These are phyloP conservation scores for Chytriomyces hyalinus DNA, from an alignment of 192 early-diverging fungal species.

Conservation along the genomic window DNA sequence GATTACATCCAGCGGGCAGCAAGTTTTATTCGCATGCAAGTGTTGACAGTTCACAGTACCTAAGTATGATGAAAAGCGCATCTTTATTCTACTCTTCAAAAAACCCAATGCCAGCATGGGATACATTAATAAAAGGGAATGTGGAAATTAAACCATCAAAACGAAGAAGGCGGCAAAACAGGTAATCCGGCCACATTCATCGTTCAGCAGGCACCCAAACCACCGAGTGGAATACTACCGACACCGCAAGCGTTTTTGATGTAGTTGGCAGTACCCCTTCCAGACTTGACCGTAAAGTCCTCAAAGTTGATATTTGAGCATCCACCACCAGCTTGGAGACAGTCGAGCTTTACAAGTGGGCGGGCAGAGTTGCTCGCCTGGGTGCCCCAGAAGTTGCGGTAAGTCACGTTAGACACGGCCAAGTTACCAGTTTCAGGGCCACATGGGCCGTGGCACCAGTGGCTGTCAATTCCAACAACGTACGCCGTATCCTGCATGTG, in stretches of 20 bases:
- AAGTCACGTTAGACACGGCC: conserved; percentile 12
- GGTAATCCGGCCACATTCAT: too few species aligned
- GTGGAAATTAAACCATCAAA: too few species aligned
- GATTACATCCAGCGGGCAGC: too few species aligned
- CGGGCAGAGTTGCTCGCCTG: conserved; percentile 12
- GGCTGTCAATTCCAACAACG: conserved; percentile 15
- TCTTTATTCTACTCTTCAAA: too few species aligned
- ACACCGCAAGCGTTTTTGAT: neutral
- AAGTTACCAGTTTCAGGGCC: conserved; percentile 16
- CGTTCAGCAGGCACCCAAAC: too few species aligned
- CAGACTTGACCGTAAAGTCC: neutral
- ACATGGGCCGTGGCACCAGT: conserved; percentile 34
- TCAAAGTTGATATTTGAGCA: conserved; percentile 3
- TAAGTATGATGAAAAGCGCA: too few species aligned
- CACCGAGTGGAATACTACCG: neutral
- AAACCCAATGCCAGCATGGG: too few species aligned
- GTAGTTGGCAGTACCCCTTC: neutral
- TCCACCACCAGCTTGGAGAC: neutral
- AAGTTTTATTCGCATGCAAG: too few species aligned
- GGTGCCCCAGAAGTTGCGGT: conserved; percentile 28
- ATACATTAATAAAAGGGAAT: too few species aligned
- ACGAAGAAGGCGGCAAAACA: too few species aligned
- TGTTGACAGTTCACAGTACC: too few species aligned
- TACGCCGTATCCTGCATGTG: conserved; percentile 18
- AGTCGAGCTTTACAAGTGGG: neutral